Evolutionary conservation across 345 rosid genomes (phyloP).

Genomic region (Hibiscus syriacus): DNA sequence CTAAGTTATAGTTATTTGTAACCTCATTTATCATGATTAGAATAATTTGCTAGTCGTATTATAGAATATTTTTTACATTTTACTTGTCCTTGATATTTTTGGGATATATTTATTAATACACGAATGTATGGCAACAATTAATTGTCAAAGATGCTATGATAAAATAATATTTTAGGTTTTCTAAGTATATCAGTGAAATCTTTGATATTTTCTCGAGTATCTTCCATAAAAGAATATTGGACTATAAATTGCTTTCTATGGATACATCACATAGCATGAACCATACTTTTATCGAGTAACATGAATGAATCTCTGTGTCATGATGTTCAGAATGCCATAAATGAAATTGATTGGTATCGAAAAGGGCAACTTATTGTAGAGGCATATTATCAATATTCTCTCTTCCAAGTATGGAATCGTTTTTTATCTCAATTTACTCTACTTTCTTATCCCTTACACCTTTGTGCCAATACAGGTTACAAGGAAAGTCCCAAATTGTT

Average conservation of each 20-base stretch:
- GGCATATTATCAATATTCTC: background rate
- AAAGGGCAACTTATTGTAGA: background rate
- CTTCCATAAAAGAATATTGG: background rate
- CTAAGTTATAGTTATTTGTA: background rate
- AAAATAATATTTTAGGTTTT: background rate
- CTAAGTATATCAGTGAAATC: background rate
- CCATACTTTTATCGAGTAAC: background rate
- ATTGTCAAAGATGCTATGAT: background rate
- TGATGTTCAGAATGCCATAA: background rate
- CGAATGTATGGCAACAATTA: background rate
- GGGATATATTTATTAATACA: background rate
- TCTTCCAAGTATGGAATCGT: background rate
- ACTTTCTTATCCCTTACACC: background rate
- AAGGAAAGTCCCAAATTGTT: slow-evolving; percentile 86
- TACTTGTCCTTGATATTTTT: background rate
- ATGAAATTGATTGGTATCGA: background rate
- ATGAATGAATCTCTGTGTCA: background rate
- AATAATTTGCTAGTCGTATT: background rate
- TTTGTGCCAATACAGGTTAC: slow-evolving; percentile 45
- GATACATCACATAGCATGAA: background rate
- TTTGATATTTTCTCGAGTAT: background rate
- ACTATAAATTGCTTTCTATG: background rate
- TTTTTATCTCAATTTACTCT: background rate
- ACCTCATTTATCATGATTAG: background rate
- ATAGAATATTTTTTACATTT: background rate